These are phyloP conservation scores for Puccinia coronata DNA, from an alignment of 1,284 basidiomycete genomes.

Conservation along the genomic window DNA sequence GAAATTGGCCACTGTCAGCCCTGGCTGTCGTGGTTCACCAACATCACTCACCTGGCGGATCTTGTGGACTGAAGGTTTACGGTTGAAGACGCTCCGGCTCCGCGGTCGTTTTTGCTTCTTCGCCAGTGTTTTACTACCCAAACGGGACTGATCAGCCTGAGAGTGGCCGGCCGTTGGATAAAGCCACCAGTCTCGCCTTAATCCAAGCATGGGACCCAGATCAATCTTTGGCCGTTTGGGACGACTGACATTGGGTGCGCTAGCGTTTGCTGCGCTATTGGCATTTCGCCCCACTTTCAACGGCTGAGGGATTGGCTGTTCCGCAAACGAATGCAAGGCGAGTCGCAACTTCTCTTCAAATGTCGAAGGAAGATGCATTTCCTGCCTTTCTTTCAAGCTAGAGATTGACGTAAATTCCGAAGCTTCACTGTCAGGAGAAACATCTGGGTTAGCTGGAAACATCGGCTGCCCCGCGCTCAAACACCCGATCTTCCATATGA, in stretches of 20 bases:
- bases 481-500: constrained; percentile 50
- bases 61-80: constrained; percentile 20
- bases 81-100: constrained; percentile 28
- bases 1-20: not conserved
- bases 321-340: constrained; percentile 28
- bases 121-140: constrained; percentile 64
- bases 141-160: not conserved
- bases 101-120: constrained; percentile 32
- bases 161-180: not conserved
- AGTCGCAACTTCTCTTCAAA: constrained; percentile 36
- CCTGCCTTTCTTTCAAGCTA: constrained; percentile 33
- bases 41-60: constrained; percentile 40
- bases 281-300: not conserved
- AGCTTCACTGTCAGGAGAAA: not conserved
- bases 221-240: constrained; percentile 35
- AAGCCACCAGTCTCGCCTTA: constrained; percentile 44
- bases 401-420: constrained; percentile 27
- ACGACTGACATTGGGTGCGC: constrained; percentile 11
- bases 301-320: constrained; percentile 25
- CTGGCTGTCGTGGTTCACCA: constrained; percentile 24
- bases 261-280: constrained; percentile 63
- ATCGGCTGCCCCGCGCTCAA: constrained; percentile 45
- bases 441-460: constrained; percentile 35
- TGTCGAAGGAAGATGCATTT: constrained; percentile 20
- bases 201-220: constrained; percentile 45